These are phyloP conservation scores for Aspergillus aculeatus DNA, from an alignment of 2,329 filamentous ascomycete species.

Conservation along the genomic window DNA sequence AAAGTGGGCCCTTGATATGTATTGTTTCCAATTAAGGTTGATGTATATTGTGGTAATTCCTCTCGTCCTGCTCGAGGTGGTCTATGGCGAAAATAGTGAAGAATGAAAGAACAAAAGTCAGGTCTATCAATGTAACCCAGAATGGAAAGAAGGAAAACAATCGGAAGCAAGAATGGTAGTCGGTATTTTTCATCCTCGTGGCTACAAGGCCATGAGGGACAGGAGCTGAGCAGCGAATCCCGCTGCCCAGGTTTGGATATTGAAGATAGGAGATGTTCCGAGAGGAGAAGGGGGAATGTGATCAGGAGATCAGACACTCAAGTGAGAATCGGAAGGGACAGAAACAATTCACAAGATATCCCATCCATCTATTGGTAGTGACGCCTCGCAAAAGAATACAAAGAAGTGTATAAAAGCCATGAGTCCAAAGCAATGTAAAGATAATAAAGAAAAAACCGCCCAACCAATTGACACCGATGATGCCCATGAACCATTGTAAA, in stretches of 20 bases:
- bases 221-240: background rate
- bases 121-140: background rate
- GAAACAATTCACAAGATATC: conserved; percentile 21
- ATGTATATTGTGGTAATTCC: background rate
- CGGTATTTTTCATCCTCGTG: too few species aligned
- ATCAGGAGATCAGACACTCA: background rate
- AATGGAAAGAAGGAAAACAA: background rate
- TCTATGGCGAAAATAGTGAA: conserved; percentile 1
- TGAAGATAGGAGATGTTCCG: conserved; percentile 1
- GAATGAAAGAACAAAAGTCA: background rate
- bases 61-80: conserved; percentile 13
- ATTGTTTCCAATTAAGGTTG: background rate
- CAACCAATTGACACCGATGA: conserved; percentile 35
- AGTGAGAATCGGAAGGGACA: conserved; percentile 10
- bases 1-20: background rate
- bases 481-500: conserved; percentile 38
- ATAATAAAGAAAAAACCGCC: conserved; percentile 11
- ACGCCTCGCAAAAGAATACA: conserved; percentile 25
- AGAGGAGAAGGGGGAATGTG: background rate
- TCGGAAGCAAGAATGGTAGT: conserved; percentile 17
- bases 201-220: too few species aligned
- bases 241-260: background rate
- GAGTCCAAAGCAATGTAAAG: conserved; percentile 6
- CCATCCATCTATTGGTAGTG: conserved; percentile 27
- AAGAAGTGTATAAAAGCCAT: conserved; percentile 9